Evolutionary conservation across 371 early-diverging fungal genomes (phyloP).

Genomic region (Smittium culicis): DNA sequence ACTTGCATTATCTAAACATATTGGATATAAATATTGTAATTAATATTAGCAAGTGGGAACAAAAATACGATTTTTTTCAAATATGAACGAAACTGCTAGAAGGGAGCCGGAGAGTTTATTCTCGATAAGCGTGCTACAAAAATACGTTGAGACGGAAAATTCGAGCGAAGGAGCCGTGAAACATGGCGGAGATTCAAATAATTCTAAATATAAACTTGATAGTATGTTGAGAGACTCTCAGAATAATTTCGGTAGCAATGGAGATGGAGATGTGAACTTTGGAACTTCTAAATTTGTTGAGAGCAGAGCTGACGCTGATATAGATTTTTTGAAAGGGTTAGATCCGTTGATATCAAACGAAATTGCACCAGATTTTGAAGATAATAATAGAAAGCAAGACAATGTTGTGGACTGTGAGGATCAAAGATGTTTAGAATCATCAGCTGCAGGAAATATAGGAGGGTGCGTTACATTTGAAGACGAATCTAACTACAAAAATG

Average conservation of each 20-base stretch:
- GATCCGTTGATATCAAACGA: neutral
- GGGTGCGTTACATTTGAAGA: neutral
- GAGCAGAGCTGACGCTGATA: neutral
- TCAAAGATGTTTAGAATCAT: neutral
- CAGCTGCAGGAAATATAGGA: neutral
- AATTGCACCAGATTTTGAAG: neutral
- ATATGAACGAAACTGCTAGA: too few relatives aligned
- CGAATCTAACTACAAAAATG: neutral
- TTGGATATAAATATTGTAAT: too few relatives aligned
- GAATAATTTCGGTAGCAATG: neutral
- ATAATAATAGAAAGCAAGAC: neutral
- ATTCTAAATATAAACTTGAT: too few relatives aligned
- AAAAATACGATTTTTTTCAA: too few relatives aligned
- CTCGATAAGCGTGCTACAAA: neutral
- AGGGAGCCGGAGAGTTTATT: too few relatives aligned
- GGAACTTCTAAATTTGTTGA: neutral
- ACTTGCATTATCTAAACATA: too few relatives aligned
- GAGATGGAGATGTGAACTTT: neutral
- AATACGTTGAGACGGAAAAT: neutral
- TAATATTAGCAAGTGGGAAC: too few relatives aligned
- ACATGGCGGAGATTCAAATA: too few relatives aligned
- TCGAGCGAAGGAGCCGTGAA: too few relatives aligned
- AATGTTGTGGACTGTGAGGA: neutral
- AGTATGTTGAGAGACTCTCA: too few relatives aligned
- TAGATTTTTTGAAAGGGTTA: neutral